Base-by-base conservation (phyloP, 805 yeast genomes). In the Spathaspora girioi region DNA sequence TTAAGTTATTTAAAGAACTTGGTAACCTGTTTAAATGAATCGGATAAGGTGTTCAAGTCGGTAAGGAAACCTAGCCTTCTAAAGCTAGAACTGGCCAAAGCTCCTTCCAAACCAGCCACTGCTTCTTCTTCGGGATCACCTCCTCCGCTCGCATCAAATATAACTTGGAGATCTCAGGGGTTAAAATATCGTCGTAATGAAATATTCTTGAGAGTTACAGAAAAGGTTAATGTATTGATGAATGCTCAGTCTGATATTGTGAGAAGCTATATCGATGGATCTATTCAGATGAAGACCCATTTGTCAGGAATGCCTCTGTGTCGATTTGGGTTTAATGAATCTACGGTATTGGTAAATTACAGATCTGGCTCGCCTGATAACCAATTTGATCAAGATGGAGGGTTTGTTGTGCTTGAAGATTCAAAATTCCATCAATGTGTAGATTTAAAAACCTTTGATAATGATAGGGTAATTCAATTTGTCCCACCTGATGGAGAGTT, bases 381-480 rank as follows among this genome's bases (percentile, higher is more conserved):
- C n/a, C 17, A 29, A 11, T 17, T 5, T 14, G 50, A 47, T 60
- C 40, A 65, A 54, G 79, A 79, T 1, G 70, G 77, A 27, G 80
- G 80, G 2, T 69, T 77, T 35, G 87, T 84, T 5, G 61, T 76
- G 0, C 69, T 91, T 10, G 89, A 86, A 58, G 96, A 90, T 64
- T 84, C 88, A 59, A 89, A 86, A 56, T 87, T 90, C 68, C 97
- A 90, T 67, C 93, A 89, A 59, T 88, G 96, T 66, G 97, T 90
- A 23, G 82, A 85, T 54, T 72, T 89, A 50, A 80, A 81, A 52
- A 79, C 81, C 57, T 89, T 86, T 65, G 90, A 87, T 54, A 63
- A 75, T 18, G 83, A 85, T 23, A 72, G 87, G 41, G 70, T 80
- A 20, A 86, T 91, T 52, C 81, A 78, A 45, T 90, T 91, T 56